Percentiles rank a stretch among this genome's conserved stretches.
phyloP scores from a whole-genome alignment of 345 rosid species.

The Ricinus communis region DNA sequence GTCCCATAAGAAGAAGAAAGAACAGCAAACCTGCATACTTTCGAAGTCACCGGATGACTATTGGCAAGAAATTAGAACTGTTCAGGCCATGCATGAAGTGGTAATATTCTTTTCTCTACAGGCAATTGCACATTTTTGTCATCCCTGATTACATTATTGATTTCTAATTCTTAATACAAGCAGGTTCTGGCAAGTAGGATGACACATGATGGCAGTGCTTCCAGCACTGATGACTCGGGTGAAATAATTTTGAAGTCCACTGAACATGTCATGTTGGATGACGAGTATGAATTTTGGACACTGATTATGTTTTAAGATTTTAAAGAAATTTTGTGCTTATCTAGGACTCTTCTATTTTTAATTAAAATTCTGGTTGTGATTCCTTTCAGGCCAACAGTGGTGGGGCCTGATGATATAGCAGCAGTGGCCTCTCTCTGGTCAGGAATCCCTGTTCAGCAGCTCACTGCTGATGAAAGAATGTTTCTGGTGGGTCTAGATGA shows the following conservation, averaged over 20 bases:
- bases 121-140: conserved; percentile 14
- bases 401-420: conserved; percentile 95
- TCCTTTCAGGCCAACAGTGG: conserved; percentile 60
- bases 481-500: conserved; percentile 77
- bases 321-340: conserved; percentile 9
- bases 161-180: conserved; percentile 18
- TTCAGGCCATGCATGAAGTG: conserved; percentile 97
- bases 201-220: conserved; percentile 43
- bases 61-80: conserved; percentile 97
- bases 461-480: conserved; percentile 88
- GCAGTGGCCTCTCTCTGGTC: conserved; percentile 94
- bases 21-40: conserved; percentile 71
- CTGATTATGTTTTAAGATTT: conserved; percentile 13
- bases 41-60: conserved; percentile 84
- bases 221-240: conserved; percentile 40
- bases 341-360: conserved; percentile 1
- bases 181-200: conserved; percentile 68
- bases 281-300: conserved; percentile 54
- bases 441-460: conserved; percentile 95
- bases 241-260: conserved; percentile 52
- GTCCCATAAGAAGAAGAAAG: conserved; percentile 80
- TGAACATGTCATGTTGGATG: conserved; percentile 46
- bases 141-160: conserved; percentile 15
- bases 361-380: conserved; percentile 22
- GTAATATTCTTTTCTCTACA: conserved; percentile 38